Evolutionary conservation across 208 protist species (phyloP).

Genomic region (Crithidia sp.): DNA sequence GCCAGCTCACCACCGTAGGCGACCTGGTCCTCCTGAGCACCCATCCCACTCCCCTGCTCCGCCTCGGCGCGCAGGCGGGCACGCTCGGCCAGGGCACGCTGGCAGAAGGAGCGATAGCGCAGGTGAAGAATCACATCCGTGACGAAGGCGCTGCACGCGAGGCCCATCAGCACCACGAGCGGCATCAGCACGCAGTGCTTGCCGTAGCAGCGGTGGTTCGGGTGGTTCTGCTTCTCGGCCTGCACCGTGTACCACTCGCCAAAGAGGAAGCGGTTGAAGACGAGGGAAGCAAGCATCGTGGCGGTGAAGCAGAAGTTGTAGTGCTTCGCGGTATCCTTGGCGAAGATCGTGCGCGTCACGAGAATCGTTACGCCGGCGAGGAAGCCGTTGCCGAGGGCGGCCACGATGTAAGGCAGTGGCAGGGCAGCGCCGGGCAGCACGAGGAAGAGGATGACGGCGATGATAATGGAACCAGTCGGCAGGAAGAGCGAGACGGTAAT

Average conservation of each 20-base stretch:
- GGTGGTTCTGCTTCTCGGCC: conserved; percentile 47
- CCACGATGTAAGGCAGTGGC: conserved; percentile 56
- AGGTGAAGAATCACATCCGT: conserved; percentile 39
- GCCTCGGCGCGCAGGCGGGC: conserved; percentile 39
- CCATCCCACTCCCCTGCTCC: background rate
- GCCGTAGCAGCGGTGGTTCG: conserved; percentile 39
- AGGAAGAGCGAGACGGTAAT: conserved; percentile 54
- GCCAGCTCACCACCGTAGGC: no score
- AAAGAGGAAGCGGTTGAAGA: conserved; percentile 71
- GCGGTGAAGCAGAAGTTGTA: conserved; percentile 68
- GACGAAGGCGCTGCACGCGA: conserved; percentile 33
- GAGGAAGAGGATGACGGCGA: conserved; percentile 49
- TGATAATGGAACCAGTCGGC: conserved; percentile 44
- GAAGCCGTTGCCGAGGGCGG: conserved; percentile 67
- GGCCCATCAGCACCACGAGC: conserved; percentile 42
- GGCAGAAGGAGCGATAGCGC: conserved; percentile 46
- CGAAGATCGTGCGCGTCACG: conserved; percentile 71
- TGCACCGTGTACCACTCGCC: conserved; percentile 74
- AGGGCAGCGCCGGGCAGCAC: conserved; percentile 40
- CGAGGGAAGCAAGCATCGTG: conserved; percentile 38
- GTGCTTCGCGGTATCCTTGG: conserved; percentile 70
- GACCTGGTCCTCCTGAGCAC: no score
- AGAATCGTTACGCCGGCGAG: conserved; percentile 40
- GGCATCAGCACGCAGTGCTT: conserved; percentile 56
- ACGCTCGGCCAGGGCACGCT: conserved; percentile 51